phyloP scores from a whole-genome alignment of 495 filamentous ascomycete genomes.

The Endocarpon pusillum region DNA sequence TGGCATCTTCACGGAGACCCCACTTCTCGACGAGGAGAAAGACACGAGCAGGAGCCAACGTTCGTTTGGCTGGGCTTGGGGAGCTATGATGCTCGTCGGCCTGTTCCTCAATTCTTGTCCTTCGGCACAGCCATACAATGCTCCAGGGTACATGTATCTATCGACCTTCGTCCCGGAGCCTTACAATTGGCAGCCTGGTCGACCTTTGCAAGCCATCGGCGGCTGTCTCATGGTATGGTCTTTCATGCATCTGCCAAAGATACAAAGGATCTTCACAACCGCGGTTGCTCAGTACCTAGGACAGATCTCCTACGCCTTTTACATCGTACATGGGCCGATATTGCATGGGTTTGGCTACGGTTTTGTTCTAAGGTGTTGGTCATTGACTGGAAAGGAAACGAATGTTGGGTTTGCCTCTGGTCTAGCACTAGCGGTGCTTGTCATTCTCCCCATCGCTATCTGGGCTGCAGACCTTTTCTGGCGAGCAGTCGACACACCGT shows the following conservation, averaged over 20 bases:
- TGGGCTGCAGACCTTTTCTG: conserved; percentile 44
- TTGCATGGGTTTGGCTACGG: conserved; percentile 29
- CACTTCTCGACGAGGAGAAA: conserved; percentile 24
- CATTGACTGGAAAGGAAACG: conserved; percentile 21
- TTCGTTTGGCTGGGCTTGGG: no score
- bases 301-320: conserved; percentile 44
- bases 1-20: no score
- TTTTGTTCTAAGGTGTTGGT: conserved; percentile 37
- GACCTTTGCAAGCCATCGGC: no score
- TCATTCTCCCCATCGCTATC: conserved; percentile 34
- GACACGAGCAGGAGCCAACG: no score
- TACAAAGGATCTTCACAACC: conserved; percentile 37
- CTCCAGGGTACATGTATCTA: conserved; percentile 20
- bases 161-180: conserved; percentile 26
- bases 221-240: conserved; percentile 38
- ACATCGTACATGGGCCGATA: conserved; percentile 46
- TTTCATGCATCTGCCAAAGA: conserved; percentile 32
- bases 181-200: conserved; percentile 29
- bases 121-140: conserved; percentile 26
- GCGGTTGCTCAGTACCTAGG: conserved; percentile 43
- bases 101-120: conserved; percentile 28
- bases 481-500: conserved; percentile 37
- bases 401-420: conserved; percentile 33
- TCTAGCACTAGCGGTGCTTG: conserved; percentile 31
- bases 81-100: conserved; percentile 25